Percentiles rank a stretch among this genome's conserved stretches.
phyloP scores from a whole-genome alignment of 768 basidiomycete species.

The Amanita thiersii region DNA sequence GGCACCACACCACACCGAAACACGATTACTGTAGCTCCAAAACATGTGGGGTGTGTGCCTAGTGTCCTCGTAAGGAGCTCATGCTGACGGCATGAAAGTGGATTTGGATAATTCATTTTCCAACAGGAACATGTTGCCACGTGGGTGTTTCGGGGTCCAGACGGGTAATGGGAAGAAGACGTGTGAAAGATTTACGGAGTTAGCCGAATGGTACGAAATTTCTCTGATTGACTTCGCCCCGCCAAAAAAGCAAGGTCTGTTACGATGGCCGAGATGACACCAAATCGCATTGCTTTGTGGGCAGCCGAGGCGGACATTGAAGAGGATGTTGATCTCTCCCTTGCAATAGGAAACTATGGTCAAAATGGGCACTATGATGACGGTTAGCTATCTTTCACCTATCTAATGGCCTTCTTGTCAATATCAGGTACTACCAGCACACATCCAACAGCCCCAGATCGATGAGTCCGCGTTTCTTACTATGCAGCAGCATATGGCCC shows the following conservation, averaged over 20 bases:
- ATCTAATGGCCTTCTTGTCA: conserved; percentile 4
- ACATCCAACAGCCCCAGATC: conserved; percentile 52
- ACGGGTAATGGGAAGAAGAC: too few relatives aligned
- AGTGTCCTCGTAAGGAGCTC: too few relatives aligned
- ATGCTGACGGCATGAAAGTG: too few relatives aligned
- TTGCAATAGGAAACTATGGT: conserved; percentile 64
- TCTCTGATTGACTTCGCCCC: conserved; percentile 17
- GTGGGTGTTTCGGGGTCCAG: too few relatives aligned
- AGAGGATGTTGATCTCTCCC: conserved; percentile 68
- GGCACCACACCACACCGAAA: too few relatives aligned
- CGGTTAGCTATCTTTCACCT: conserved; percentile 29
- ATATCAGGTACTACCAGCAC: conserved; percentile 24
- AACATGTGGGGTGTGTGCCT: too few relatives aligned
- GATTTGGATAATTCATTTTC: too few relatives aligned
- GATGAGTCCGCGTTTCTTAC: conserved; percentile 64
- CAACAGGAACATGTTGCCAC: too few relatives aligned
- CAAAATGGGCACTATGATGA: conserved; percentile 63
- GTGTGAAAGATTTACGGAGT: too few relatives aligned
- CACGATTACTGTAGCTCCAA: too few relatives aligned
- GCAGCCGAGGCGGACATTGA: conserved; percentile 75
- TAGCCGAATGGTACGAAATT: conserved; percentile 26
- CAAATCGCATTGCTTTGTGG: conserved; percentile 68
- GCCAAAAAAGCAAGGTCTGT: too few relatives aligned
- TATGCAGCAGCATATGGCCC: conserved; percentile 78
- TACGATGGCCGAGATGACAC: conserved; percentile 32